Percentiles rank a stretch among this genome's conserved stretches.
Conservation (phyloP, 345 rosid genomes). For the Arabidopsis suecica region DNA sequence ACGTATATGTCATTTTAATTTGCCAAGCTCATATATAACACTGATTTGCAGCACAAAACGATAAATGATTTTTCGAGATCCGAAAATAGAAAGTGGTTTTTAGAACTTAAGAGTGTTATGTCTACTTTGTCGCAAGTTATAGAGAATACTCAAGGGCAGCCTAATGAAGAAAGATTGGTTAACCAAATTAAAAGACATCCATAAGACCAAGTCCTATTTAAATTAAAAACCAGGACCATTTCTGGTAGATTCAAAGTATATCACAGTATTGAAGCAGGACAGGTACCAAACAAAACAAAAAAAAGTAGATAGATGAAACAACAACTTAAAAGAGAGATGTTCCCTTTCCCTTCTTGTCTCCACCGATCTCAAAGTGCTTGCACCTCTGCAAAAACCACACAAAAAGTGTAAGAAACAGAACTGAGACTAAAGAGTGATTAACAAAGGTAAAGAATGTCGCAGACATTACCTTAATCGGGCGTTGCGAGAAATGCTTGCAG, state of each 20-base stretch:
- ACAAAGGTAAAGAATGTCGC: background rate
- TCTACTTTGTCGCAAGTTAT: background rate
- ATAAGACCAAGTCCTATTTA: background rate
- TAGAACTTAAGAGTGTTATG: too few species aligned
- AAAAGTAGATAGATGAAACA: background rate
- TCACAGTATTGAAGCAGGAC: conserved; percentile 1
- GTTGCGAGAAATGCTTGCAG: conserved; percentile 89
- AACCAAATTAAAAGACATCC: background rate
- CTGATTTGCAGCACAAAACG: too few species aligned
- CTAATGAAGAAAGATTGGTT: background rate
- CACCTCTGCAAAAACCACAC: conserved; percentile 57
- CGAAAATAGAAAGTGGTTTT: too few species aligned
- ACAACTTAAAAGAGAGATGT: conserved; percentile 63
- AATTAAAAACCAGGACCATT: conserved; percentile 8
- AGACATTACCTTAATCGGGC: conserved; percentile 66
- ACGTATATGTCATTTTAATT: too few species aligned
- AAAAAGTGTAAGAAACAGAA: background rate
- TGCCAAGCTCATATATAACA: too few species aligned
- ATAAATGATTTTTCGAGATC: too few species aligned
- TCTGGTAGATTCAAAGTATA: conserved; percentile 20
- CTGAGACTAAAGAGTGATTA: background rate
- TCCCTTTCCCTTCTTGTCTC: conserved; percentile 85
- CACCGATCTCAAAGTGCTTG: conserved; percentile 83
- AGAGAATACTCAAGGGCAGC: background rate
- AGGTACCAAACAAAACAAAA: background rate